phyloP scores from a whole-genome alignment of 2,329 filamentous ascomycete genomes.

The Xylaria sp. region DNA sequence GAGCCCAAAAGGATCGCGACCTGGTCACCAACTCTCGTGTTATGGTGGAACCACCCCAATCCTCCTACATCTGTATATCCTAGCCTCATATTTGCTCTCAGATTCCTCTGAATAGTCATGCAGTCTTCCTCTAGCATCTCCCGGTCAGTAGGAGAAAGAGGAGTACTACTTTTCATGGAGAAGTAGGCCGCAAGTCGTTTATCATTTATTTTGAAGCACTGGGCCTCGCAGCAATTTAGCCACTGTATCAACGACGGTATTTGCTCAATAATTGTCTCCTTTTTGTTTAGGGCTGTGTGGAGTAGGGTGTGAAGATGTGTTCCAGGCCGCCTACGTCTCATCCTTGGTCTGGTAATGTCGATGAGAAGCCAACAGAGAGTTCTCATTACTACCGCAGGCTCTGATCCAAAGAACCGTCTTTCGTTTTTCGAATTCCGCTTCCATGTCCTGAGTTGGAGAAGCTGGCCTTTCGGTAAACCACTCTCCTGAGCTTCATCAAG shows the following conservation, averaged over 20 bases:
- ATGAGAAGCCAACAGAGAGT: slow-evolving; percentile 32
- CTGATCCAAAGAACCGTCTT: slow-evolving; percentile 21
- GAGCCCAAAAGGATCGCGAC: slow-evolving; percentile 29
- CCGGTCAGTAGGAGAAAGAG: slow-evolving; percentile 15
- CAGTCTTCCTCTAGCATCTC: slow-evolving; percentile 24
- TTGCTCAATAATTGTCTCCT: slow-evolving; percentile 27
- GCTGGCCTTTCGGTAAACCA: slow-evolving; percentile 8
- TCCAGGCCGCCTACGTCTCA: slow-evolving; percentile 16
- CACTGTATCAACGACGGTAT: slow-evolving; percentile 25
- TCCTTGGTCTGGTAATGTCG: slow-evolving; percentile 26
- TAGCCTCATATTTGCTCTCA: slow-evolving; percentile 33
- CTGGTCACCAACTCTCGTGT: slow-evolving; percentile 28
- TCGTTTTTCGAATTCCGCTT: slow-evolving; percentile 29
- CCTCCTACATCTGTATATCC: slow-evolving; percentile 29
- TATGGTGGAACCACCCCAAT: slow-evolving; percentile 30
- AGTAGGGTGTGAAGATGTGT: slow-evolving; percentile 28
- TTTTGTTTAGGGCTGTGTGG: slow-evolving; percentile 12
- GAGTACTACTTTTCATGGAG: slow-evolving; percentile 19
- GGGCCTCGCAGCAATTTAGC: slow-evolving; percentile 33
- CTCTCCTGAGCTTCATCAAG: slow-evolving; percentile 29
- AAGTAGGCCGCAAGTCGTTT: slow-evolving; percentile 26
- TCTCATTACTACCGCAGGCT: slow-evolving; percentile 10
- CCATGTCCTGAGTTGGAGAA: slow-evolving; percentile 24
- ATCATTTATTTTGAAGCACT: slow-evolving; percentile 26
- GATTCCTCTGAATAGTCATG: slow-evolving; percentile 20